Conservation (phyloP, 495 filamentous ascomycete genomes). For the Aspergillus diversus region DNA sequence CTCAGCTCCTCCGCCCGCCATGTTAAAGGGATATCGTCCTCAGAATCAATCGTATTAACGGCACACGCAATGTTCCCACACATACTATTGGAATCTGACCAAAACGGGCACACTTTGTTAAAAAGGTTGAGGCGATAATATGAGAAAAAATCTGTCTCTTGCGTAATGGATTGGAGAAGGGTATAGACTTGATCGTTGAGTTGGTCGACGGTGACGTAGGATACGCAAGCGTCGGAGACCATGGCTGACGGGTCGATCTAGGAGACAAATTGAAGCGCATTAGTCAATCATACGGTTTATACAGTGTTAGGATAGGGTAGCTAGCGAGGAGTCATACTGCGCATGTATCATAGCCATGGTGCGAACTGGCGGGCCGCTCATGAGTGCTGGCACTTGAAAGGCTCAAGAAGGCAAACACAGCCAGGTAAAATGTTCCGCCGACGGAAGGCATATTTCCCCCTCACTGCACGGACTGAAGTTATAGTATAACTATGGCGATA, state of each 20-base stretch:
- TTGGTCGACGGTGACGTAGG: conserved; percentile 83
- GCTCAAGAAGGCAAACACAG: conserved; percentile 72
- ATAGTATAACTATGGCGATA: not conserved
- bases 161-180: conserved; percentile 78
- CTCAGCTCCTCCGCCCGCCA: conserved; percentile 93
- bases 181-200: conserved; percentile 80
- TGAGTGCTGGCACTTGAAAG: conserved; percentile 48
- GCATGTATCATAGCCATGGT: conserved; percentile 54
- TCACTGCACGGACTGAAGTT: not conserved
- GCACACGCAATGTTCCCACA: conserved; percentile 97
- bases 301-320: not conserved
- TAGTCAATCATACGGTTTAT: not conserved
- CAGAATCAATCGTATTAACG: conserved; percentile 94
- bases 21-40: conserved; percentile 87
- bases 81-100: conserved; percentile 90
- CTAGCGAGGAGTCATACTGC: conserved; percentile 57
- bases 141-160: conserved; percentile 93
- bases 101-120: conserved; percentile 93
- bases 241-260: conserved; percentile 66
- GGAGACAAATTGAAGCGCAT: conserved; percentile 12
- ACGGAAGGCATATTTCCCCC: conserved; percentile 63
- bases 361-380: conserved; percentile 16
- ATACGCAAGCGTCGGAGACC: conserved; percentile 88
- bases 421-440: conserved; percentile 72
- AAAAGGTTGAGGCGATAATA: conserved; percentile 98